Evolutionary conservation across 352 stramenopile genomes (phyloP), one percentile per base, ranked within the genome.

Genomic region (Phytopythium kandeliae): DNA sequence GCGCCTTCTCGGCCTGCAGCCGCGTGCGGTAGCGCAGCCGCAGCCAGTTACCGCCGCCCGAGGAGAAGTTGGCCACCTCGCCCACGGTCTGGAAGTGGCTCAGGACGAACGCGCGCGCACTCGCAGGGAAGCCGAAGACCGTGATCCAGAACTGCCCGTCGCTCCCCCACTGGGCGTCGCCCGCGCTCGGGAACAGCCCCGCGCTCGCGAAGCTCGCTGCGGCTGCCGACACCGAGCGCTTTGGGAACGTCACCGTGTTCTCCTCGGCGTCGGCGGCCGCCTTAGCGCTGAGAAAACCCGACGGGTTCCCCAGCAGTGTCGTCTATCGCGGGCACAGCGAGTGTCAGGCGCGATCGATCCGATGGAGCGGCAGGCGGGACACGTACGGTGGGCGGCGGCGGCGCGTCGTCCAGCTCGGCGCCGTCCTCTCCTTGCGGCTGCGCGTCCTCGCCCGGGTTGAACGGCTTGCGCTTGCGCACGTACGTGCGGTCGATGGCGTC

Each of bases 71-170:
- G 42, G 86, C 58, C 30, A 89, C 77, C 31, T 93, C 78, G 22
- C 82, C 82, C 7, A 93, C 51, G 4, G 60, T 68, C 66, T 91
- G 77, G 56, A 93, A 93, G 22, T 91, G 74, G 50, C 81, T 74
- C 50, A 91, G 58, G 33, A 93, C 70, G 47, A 76, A 81, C 52
- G 75, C 68, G 60, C 67, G 82, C 55, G 78, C 50, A 46, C 64
- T 86, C 31, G 74, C 53, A 13, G 79, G 58, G 62, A 91, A 93
- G 41, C 82, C 82, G 51, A 79, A 93, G 13, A 93, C 70, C 5
- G 82, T 93, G 48, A 93, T 60, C 82, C 82, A 91, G 64, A 89
- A 93, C 60, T 89, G 74, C 51, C 85, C 78, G 58, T 93, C 78
- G 50, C 77, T 67, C 2, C 82, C 79, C 82, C 82, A 93, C 28